Percentiles rank a stretch among this genome's conserved stretches.
These are phyloP conservation scores for Aspergillus cejpii DNA, from an alignment of 2,329 filamentous ascomycete genomes.

Conservation along the genomic window DNA sequence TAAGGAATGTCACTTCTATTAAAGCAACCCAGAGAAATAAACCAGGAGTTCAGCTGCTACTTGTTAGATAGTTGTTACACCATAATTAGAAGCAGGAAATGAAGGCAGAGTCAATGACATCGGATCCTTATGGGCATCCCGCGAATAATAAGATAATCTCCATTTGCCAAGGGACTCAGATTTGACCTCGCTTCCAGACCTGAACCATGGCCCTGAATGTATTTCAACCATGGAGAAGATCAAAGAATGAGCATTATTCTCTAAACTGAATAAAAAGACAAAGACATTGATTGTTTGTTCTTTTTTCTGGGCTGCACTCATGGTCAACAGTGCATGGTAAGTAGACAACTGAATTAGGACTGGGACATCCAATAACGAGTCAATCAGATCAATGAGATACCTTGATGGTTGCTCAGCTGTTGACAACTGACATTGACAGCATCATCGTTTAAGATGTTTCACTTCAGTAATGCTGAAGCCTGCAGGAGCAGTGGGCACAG, in stretches of 20 bases:
- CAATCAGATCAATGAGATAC: no score
- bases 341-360: no score
- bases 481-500: no score
- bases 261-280: no score
- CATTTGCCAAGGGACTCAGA: conserved; percentile 16
- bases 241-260: no score
- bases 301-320: not conserved
- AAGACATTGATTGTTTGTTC: no score
- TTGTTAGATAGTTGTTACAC: not conserved
- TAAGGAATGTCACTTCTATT: not conserved
- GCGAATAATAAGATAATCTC: conserved; percentile 54
- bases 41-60: not conserved
- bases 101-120: conserved; percentile 31
- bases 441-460: no score
- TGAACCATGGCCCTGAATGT: conserved; percentile 8
- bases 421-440: no score
- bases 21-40: not conserved
- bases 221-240: not conserved
- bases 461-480: no score
- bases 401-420: no score
- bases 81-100: not conserved
- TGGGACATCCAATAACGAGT: no score
- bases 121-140: conserved; percentile 22
- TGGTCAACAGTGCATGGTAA: no score
- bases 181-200: conserved; percentile 10